Conservation (phyloP, 2,329 filamentous ascomycete species). For the Stylonectria norvegica region DNA sequence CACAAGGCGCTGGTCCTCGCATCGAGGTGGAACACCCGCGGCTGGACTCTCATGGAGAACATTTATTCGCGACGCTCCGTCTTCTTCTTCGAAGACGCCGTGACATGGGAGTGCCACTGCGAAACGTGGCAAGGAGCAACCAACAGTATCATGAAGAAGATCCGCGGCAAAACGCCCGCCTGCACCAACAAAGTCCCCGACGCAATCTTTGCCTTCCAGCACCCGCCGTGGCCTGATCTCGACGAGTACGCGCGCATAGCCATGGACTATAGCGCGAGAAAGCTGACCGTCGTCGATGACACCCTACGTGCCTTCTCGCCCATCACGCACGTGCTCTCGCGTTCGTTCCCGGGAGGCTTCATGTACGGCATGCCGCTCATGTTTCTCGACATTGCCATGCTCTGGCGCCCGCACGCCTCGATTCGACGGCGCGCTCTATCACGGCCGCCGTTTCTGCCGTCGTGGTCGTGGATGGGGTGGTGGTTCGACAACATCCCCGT, state of each 20-base stretch:
- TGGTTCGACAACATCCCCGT: constrained; percentile 44
- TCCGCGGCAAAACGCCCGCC: constrained; percentile 30
- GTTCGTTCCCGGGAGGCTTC: constrained; percentile 41
- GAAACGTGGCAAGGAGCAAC: constrained; percentile 39
- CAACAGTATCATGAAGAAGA: constrained; percentile 29
- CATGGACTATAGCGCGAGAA: constrained; percentile 41
- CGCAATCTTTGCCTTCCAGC: constrained; percentile 37
- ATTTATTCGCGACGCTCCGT: constrained; percentile 42
- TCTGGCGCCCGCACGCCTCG: constrained; percentile 44
- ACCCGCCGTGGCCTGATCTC: constrained; percentile 43
- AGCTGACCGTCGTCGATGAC: constrained; percentile 40
- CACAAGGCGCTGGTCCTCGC: constrained; percentile 39
- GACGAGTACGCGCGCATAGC: constrained; percentile 44
- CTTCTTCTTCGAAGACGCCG: constrained; percentile 42
- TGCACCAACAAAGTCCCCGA: constrained; percentile 32
- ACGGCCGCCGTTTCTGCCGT: constrained; percentile 39
- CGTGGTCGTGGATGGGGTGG: constrained; percentile 49
- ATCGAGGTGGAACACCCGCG: constrained; percentile 39
- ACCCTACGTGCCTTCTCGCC: constrained; percentile 42
- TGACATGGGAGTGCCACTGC: constrained; percentile 47
- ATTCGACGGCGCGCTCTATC: constrained; percentile 38
- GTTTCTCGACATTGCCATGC: constrained; percentile 43
- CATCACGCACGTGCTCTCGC: constrained; percentile 41
- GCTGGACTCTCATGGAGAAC: constrained; percentile 44
- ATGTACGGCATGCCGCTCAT: constrained; percentile 45